Evolutionary conservation across 768 basidiomycete species (phyloP).

Genomic region (Panaeolus cyanescens): DNA sequence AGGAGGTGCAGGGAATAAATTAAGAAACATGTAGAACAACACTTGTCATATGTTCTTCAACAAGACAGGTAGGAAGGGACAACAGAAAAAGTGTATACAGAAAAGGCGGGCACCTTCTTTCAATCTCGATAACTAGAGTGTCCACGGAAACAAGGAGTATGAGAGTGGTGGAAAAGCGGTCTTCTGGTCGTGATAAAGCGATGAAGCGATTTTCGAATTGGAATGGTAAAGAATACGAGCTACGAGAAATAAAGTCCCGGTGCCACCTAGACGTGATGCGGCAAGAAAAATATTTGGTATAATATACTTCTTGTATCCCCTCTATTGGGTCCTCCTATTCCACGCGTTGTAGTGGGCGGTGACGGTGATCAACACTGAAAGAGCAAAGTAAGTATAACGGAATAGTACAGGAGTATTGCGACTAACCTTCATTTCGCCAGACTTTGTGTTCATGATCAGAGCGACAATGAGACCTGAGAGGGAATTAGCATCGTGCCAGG

Average conservation of each 20-base stretch:
- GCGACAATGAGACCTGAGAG: constrained; percentile 81
- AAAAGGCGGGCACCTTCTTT: background rate
- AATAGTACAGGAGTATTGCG: too few relatives aligned
- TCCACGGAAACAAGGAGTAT: background rate
- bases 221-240: background rate
- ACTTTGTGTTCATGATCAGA: constrained; percentile 90
- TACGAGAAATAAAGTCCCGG: background rate
- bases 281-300: constrained; percentile 4
- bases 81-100: background rate
- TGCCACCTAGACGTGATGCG: constrained; percentile 2
- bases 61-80: background rate
- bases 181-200: background rate
- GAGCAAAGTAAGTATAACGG: background rate
- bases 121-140: background rate
- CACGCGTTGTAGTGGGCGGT: background rate
- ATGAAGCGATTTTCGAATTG: background rate
- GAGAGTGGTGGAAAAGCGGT: background rate
- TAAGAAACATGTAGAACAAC: background rate
- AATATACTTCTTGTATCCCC: constrained; percentile 1
- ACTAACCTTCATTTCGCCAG: constrained; percentile 39
- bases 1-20: background rate
- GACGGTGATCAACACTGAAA: background rate
- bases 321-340: background rate
- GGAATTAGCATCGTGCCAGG: background rate
- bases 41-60: background rate